Base-by-base conservation (phyloP, 768 basidiomycete species). In the Boletus subparvulus region DNA sequence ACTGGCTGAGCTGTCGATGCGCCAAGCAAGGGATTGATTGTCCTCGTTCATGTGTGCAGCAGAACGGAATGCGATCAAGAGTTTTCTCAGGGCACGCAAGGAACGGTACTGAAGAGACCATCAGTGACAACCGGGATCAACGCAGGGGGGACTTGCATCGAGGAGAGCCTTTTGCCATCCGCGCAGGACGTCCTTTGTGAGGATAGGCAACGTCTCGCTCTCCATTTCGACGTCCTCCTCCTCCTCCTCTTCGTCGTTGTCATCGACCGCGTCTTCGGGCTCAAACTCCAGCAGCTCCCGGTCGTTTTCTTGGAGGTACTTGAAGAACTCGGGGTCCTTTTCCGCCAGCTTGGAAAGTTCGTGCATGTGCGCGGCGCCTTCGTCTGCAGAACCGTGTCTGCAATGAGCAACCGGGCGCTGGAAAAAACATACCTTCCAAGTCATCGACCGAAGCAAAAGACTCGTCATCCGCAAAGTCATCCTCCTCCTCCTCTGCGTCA, bases 291-390 rank as follows among this genome's bases (percentile, higher is more conserved):
- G 79, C n/a, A 98, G 77, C 53, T 94, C 94, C 56, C 79, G 77
- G 73, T 99, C 97, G 67, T 99, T 94, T 74, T 98, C 92, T 75
- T 95, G 88, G 3, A 99, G 80, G 69, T 95, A 99, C 74, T 95
- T 93, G 87, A 85, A 99, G 76, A 98, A 99, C 68, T 97, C 96
- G n/a, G 96, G 96, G 71, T 99, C 96, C 70, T 93, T 94, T 73
- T 96, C 90, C 2, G 92, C 92, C 36, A 99, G 82, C 67, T 90
- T 87, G 39, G 90, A 86, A 14, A 99, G 81, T 53, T 96, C 90
- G 44, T 85, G 72, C 57, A 93, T 75, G 77, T 98, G 96, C 6
- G 78, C 73, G 50, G 78, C 77, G 24, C 88, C 92, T 54, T 90
- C 88, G 51, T 88, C 90, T 87, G 69, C 30, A 42, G 24, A 24